Conservation (phyloP, 495 filamentous ascomycete species). For the Astrothelium macrocarpum region DNA sequence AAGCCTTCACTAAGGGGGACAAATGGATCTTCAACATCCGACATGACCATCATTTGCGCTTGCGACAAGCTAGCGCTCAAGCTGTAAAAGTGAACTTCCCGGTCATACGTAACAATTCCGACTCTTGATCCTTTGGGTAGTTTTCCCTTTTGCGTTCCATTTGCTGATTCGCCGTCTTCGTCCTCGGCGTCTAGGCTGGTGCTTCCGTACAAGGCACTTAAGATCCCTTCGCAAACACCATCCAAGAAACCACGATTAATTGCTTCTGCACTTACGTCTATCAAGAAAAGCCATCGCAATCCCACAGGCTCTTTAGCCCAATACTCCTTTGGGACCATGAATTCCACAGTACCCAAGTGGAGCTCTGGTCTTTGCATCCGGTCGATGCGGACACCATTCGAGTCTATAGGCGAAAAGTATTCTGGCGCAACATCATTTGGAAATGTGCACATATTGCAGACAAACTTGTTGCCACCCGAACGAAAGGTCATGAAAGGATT, state of each 20-base stretch:
- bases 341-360: conserved; percentile 85
- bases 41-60: conserved; percentile 98
- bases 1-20: conserved; percentile 84
- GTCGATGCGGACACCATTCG: conserved; percentile 78
- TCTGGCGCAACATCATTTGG: conserved; percentile 88
- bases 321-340: conserved; percentile 94
- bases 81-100: conserved; percentile 96
- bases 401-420: conserved; percentile 87
- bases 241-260: conserved; percentile 83
- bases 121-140: conserved; percentile 76
- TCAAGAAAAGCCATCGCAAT: conserved; percentile 77
- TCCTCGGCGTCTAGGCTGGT: conserved; percentile 40
- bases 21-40: conserved; percentile 95
- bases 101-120: conserved; percentile 92
- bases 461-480: conserved; percentile 88
- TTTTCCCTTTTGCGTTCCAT: conserved; percentile 38
- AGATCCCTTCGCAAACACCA: conserved; percentile 82
- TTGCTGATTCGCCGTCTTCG: conserved; percentile 48
- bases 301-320: conserved; percentile 93
- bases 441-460: conserved; percentile 97
- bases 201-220: conserved; percentile 68
- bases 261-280: conserved; percentile 87
- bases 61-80: conserved; percentile 71
- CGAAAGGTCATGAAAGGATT: conserved; percentile 98
- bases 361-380: conserved; percentile 84